Conservation (phyloP, 2,329 filamentous ascomycete species). For the Arthrobotrys sinensis region DNA sequence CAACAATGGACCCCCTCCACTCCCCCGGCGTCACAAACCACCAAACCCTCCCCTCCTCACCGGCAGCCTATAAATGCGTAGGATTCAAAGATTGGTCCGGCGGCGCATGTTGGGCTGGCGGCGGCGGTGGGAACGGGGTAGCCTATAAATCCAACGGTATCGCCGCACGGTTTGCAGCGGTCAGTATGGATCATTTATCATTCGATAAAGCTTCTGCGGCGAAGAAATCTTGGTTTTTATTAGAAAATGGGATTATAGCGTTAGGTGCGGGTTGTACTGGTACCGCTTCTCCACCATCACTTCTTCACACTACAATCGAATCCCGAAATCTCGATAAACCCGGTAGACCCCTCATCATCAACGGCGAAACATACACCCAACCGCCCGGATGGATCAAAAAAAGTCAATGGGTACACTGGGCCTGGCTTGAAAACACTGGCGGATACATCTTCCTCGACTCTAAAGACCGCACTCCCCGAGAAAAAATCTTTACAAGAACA, state of each 20-base stretch:
- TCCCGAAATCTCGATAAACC: conserved; percentile 35
- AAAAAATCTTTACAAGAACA: conserved; percentile 23
- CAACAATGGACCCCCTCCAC: conserved; percentile 61
- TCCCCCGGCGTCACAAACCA: conserved; percentile 53
- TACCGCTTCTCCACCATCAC: background rate
- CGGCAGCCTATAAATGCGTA: conserved; percentile 41
- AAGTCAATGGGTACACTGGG: conserved; percentile 28
- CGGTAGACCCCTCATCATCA: conserved; percentile 17
- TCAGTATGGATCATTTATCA: conserved; percentile 47
- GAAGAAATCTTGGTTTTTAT: conserved; percentile 60
- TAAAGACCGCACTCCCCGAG: background rate
- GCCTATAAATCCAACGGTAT: conserved; percentile 22
- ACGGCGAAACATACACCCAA: conserved; percentile 22
- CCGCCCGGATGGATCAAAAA: conserved; percentile 15
- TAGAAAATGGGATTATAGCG: conserved; percentile 48
- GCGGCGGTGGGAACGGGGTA: conserved; percentile 37
- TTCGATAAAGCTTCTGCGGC: conserved; percentile 35
- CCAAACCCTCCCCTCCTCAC: conserved; percentile 22
- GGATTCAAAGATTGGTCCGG: conserved; percentile 58
- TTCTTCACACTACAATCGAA: conserved; percentile 54
- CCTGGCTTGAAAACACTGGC: conserved; percentile 49
- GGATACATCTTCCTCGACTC: conserved; percentile 60
- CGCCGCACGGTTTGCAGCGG: conserved; percentile 35
- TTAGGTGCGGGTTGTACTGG: conserved; percentile 42
- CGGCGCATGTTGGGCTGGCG: conserved; percentile 53